phyloP scores from a whole-genome alignment of 805 yeast species.

The Osmozyma mogii region DNA sequence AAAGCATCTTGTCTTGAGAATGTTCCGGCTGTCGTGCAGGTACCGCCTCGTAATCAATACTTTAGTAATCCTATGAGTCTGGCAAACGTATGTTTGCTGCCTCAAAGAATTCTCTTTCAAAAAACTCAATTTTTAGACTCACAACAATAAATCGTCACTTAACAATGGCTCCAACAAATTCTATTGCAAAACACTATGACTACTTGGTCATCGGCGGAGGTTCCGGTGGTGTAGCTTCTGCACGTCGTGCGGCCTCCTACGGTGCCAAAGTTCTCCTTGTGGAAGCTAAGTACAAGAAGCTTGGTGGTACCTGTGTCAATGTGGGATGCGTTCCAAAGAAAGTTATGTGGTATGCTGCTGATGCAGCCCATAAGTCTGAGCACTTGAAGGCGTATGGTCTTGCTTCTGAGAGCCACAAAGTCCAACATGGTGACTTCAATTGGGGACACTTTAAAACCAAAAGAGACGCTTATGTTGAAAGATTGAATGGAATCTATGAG shows the following conservation, averaged over 20 bases:
- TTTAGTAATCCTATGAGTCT: not conserved
- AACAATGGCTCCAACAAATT: slow-evolving; percentile 48
- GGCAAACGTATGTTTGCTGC: slow-evolving; percentile 2
- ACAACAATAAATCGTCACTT: slow-evolving; percentile 23
- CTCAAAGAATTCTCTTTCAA: not conserved
- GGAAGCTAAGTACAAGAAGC: slow-evolving; percentile 57
- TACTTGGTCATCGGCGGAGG: slow-evolving; percentile 98
- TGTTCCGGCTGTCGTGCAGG: not conserved
- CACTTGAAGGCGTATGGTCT: slow-evolving; percentile 84
- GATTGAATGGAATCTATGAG: slow-evolving; percentile 91
- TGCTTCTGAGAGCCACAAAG: slow-evolving; percentile 42
- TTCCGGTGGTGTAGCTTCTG: slow-evolving; percentile 98
- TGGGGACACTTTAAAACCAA: slow-evolving; percentile 79
- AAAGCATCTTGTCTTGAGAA: not conserved
- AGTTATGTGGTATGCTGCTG: slow-evolving; percentile 97
- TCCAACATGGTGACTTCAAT: slow-evolving; percentile 50
- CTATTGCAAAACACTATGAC: slow-evolving; percentile 54
- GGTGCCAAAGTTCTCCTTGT: slow-evolving; percentile 84
- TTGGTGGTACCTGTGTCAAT: slow-evolving; percentile 98
- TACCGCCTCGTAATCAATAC: not conserved
- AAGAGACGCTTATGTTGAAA: slow-evolving; percentile 83
- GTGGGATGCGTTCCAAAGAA: slow-evolving; percentile 99
- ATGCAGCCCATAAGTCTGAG: slow-evolving; percentile 65
- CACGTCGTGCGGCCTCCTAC: slow-evolving; percentile 89
- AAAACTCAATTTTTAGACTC: slow-evolving; percentile 9